Evolutionary conservation across 2,329 filamentous ascomycete species (phyloP), one percentile per base, ranked within the genome.

Genomic region (Pseudohalonectria lignicola): DNA sequence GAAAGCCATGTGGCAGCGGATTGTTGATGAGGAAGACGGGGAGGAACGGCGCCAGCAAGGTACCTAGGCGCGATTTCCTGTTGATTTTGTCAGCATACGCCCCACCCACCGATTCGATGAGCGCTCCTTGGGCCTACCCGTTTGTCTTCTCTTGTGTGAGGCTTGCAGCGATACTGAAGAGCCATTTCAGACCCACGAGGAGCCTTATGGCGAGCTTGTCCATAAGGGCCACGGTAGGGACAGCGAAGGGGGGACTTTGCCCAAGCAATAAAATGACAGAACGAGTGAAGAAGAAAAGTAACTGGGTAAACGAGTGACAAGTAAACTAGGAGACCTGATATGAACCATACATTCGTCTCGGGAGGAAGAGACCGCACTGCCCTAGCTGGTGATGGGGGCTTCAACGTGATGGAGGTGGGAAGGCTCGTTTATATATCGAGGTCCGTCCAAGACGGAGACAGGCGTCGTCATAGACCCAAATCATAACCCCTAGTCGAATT

Each of bases 21-120:
- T 71, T 71, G 49, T 69, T 61, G 5, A 50, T 59, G 13, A 74
- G 53, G 43, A 69, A 74, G 1, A 49, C 36, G 4, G 66, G 61
- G 16, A 69, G 49, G 6, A 53, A 26, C 2, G 58, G 56, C 2
- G 60, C 59, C 16, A 54, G 28, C 1, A 61, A 36, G 0, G 64
- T 67, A 12, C 66, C 66, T 8, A 61, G 47, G 2, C 58, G 26
- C 4, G 65, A 69, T 20, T 56, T 53, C 1, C 66, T 60, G 32
- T 54, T 13, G 4, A n/a, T 17, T 4, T 13, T 17, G n/a, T 20
- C 9, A 26, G n/a, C 19, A 16, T 36, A 5, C 11, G 26, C 17
- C n/a, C 13, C 16, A 10, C n/a, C n/a, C n/a, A n/a, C n/a, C n/a
- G n/a, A n/a, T n/a, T n/a, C n/a, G n/a, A n/a, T n/a, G n/a, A n/a